Evolutionary conservation across 2,329 filamentous ascomycete species (phyloP).

Genomic region (Colletotrichum sp.): DNA sequence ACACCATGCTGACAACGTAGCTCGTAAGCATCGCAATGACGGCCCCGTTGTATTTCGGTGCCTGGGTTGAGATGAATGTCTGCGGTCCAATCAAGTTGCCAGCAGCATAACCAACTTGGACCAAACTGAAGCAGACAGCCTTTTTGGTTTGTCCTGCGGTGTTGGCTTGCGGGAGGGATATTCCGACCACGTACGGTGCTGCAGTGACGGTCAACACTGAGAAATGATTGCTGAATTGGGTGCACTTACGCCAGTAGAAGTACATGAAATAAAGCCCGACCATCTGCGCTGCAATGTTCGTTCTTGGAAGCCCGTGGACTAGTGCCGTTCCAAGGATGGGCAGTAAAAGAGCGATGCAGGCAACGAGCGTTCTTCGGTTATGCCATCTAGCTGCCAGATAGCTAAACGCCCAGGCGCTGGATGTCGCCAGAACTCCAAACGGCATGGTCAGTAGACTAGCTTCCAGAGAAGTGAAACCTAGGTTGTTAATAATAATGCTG

Average conservation of each 20-base stretch:
- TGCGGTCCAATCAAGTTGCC: conserved; percentile 46
- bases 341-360: conserved; percentile 24
- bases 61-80: conserved; percentile 40
- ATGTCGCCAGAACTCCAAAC: conserved; percentile 33
- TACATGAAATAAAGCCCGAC: background rate
- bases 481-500: conserved; percentile 36
- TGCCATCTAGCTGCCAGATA: conserved; percentile 2
- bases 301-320: background rate
- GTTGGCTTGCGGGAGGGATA: conserved; percentile 25
- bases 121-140: conserved; percentile 47
- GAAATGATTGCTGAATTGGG: too few species aligned
- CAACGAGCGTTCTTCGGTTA: conserved; percentile 19
- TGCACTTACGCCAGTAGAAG: background rate
- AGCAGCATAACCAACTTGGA: conserved; percentile 48
- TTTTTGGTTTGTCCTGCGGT: conserved; percentile 44
- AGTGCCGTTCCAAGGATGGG: background rate
- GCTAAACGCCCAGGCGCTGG: conserved; percentile 40
- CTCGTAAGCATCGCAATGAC: conserved; percentile 27
- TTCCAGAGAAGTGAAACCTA: conserved; percentile 44
- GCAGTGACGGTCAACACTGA: too few species aligned
- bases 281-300: background rate
- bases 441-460: conserved; percentile 35
- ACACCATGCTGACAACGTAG: background rate
- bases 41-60: conserved; percentile 36
- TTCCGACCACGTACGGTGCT: background rate